A percentile compares a stretch with the other conserved stretches of the same genome.
These are phyloP conservation scores for Scheffersomyces parashehatae DNA, from an alignment of 1,139 yeast species.

Conservation along the genomic window DNA sequence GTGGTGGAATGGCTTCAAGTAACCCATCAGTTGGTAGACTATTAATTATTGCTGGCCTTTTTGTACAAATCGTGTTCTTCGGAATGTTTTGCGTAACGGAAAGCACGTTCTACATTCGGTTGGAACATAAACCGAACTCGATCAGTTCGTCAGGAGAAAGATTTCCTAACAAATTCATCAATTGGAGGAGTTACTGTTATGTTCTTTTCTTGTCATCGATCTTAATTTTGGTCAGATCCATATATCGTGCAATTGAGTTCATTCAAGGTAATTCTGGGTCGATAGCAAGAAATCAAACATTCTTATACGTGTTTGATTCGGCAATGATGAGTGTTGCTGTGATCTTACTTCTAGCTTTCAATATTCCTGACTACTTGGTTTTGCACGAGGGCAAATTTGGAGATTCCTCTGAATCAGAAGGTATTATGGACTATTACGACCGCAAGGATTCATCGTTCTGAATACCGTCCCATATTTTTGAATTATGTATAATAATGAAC, in stretches of 20 bases:
- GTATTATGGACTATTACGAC: too few relatives aligned
- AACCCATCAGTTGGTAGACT: conserved; percentile 18
- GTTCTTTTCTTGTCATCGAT: conserved; percentile 25
- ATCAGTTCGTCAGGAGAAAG: conserved; percentile 2
- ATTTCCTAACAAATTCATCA: conserved; percentile 5
- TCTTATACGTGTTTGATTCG: conserved; percentile 23
- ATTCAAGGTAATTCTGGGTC: conserved; percentile 36
- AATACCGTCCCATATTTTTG: too few relatives aligned
- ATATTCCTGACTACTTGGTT: too few relatives aligned
- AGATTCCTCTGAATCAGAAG: too few relatives aligned
- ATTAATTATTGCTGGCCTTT: conserved; percentile 28
- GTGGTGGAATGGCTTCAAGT: conserved; percentile 40
- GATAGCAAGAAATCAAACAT: conserved; percentile 35
- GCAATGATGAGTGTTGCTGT: too few relatives aligned
- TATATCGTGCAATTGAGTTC: conserved; percentile 41
- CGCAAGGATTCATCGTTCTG: too few relatives aligned
- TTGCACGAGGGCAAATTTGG: too few relatives aligned
- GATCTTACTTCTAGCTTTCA: too few relatives aligned
- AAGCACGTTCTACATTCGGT: conserved; percentile 7
- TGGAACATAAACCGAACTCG: conserved; percentile 3
- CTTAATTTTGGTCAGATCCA: conserved; percentile 40
- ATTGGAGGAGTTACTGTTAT: conserved; percentile 13
- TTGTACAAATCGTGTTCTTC: conserved; percentile 38
- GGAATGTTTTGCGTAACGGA: conserved; percentile 23
- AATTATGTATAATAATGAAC: too few relatives aligned